Evolutionary conservation across 164 flowering plant genomes (phyloP).

Genomic region (Vitis amurensis): DNA sequence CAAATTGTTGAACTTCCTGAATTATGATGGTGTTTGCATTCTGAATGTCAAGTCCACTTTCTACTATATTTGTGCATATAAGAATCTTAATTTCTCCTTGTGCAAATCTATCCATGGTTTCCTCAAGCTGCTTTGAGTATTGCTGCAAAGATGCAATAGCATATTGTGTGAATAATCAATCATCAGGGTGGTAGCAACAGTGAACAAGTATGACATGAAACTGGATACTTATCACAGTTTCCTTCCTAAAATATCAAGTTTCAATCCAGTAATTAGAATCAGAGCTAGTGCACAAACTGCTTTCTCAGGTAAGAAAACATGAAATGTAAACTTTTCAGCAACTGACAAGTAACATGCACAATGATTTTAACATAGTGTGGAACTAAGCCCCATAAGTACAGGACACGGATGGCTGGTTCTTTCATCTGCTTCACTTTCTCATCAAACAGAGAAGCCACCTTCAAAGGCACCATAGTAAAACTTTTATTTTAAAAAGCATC

Average conservation of each 20-base stretch:
- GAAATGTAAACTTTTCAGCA: background rate
- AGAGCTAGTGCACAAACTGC: too few species aligned
- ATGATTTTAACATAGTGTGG: too few species aligned
- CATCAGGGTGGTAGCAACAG: background rate
- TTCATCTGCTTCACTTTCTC: too few species aligned
- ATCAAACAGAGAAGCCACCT: too few species aligned
- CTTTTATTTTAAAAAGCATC: too few species aligned
- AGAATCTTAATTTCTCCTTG: slow-evolving; percentile 78
- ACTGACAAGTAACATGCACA: background rate
- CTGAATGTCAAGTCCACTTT: slow-evolving; percentile 98
- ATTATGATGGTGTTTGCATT: slow-evolving; percentile 94
- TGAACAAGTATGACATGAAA: background rate
- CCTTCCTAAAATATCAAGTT: too few species aligned
- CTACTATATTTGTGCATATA: slow-evolving; percentile 93
- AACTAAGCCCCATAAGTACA: too few species aligned
- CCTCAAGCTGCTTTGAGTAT: slow-evolving; percentile 93
- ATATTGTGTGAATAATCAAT: background rate
- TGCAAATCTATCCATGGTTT: slow-evolving; percentile 87
- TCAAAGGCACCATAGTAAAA: too few species aligned
- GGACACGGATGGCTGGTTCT: too few species aligned
- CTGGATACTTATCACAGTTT: too few species aligned
- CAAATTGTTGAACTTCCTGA: slow-evolving; percentile 97
- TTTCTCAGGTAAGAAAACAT: too few species aligned
- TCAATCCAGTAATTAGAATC: too few species aligned
- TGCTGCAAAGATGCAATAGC: slow-evolving; percentile 54